Conservation (phyloP, 495 filamentous ascomycete genomes). For the Cenococcum geophilum region DNA sequence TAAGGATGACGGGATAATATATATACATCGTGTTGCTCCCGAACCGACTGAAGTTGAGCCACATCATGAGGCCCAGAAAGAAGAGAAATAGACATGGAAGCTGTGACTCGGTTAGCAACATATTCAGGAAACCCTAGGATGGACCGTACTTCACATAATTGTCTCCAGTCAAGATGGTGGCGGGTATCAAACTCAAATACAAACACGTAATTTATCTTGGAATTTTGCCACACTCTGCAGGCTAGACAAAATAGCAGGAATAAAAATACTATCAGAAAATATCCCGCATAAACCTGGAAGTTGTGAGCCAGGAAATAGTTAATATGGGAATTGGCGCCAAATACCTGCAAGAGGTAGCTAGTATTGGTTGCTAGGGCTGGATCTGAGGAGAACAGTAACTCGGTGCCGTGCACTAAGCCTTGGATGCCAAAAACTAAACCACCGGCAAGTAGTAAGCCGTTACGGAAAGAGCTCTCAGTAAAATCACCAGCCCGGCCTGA, state of each 20-base stretch:
- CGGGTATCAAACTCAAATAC: constrained; percentile 93
- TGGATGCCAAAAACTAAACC: constrained; percentile 69
- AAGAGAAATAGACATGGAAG: constrained; percentile 72
- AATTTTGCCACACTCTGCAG: constrained; percentile 70
- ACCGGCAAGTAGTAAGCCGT: constrained; percentile 69
- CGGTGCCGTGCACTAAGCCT: constrained; percentile 60
- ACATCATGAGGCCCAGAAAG: constrained; percentile 72
- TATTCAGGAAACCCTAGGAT: neutral
- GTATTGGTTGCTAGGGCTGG: constrained; percentile 47
- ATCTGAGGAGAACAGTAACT: constrained; percentile 42
- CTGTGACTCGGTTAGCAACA: constrained; percentile 33
- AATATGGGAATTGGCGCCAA: constrained; percentile 24
- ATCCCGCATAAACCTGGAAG: constrained; percentile 71
- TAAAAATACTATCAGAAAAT: constrained; percentile 68
- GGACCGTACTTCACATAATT: constrained; percentile 61
- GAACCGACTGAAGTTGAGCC: constrained; percentile 73
- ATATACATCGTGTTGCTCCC: constrained; percentile 64
- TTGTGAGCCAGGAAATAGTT: constrained; percentile 27
- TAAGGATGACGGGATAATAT: constrained; percentile 82
- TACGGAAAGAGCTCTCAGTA: constrained; percentile 66
- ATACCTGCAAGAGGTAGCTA: constrained; percentile 68
- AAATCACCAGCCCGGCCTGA: constrained; percentile 60
- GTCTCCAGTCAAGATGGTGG: constrained; percentile 79
- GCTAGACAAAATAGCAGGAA: constrained; percentile 71
- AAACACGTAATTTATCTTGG: constrained; percentile 91